Evolutionary conservation across 148 eudicot genomes (phyloP), one percentile per base, ranked within the genome.

Genomic region (Rhododendron mucronatum): DNA sequence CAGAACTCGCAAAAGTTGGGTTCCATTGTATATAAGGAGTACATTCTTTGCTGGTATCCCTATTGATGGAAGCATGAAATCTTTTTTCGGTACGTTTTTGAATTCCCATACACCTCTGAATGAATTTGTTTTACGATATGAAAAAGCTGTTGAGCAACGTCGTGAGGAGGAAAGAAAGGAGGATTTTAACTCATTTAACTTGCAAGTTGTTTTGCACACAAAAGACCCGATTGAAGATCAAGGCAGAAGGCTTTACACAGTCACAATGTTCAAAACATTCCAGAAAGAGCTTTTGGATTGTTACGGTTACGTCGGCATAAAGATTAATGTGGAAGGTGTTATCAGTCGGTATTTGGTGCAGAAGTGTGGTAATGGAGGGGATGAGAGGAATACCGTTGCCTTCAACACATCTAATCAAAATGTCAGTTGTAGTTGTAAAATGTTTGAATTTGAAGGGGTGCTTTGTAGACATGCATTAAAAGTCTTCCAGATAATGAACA

Each of bases 151-250:
- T 35, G 92, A 91, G 83, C 91, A 87, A 84, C 89, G 88, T 47
- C 93, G 89, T 4, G 93, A 92, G 80, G 94, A 92, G 84, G 94
- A 92, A 87, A 87, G 89, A 41, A 89, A 87, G 47, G 93, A 92
- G 85, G 94, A 92, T 88, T 88, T 85, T 65, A 90, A 92, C 86
- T 92, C 93, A 16, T 89, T 89, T 39, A 92, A 92, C 84, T 44
- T 87, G 88, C 92, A 89, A 90, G 85, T 89, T 21, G 91, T 85
- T 83, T 50, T 92, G 85, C 94, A 88, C 53, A 87, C 94, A 28
- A 91, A 92, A 80, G 92, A 92, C 81, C 94, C 92, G 41, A 88
- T 92, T 81, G 93, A 92, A 88, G 94, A 92, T 83, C 94, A 92
- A 84, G 88, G 94, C 28, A 83, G 91, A 79, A 85, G 90, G 79